Evolutionary conservation across 2,329 filamentous ascomycete species (phyloP).

Genomic region (Fusarium bulbicola): DNA sequence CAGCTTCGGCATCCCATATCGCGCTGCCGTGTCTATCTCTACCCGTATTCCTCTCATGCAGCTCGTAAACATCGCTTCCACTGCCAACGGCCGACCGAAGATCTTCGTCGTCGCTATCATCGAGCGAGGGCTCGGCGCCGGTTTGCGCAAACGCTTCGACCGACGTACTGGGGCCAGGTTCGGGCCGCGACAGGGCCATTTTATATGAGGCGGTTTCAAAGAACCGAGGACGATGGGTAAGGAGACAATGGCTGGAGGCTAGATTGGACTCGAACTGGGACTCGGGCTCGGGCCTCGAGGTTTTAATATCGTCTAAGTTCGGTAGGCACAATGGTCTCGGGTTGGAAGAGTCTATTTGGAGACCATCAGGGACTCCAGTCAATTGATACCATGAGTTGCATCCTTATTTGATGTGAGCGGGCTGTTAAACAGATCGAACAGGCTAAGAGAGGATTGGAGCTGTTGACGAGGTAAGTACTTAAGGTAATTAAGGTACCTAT

Average conservation of each 20-base stretch:
- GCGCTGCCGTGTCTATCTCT: slow-evolving; percentile 18
- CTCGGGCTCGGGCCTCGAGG: background rate
- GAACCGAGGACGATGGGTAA: background rate
- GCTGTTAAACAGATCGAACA: background rate
- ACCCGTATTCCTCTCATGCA: slow-evolving; percentile 35
- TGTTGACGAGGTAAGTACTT: background rate
- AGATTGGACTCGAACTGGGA: background rate
- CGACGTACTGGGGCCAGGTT: slow-evolving; percentile 16
- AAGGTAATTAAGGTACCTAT: background rate
- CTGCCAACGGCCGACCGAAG: slow-evolving; percentile 45
- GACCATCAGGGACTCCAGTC: slow-evolving; percentile 19
- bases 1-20: slow-evolving; percentile 35
- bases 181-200: slow-evolving; percentile 39
- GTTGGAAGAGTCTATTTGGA: background rate
- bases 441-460: background rate
- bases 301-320: background rate
- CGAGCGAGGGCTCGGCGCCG: slow-evolving; percentile 49
- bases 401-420: slow-evolving; percentile 9
- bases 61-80: slow-evolving; percentile 47
- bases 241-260: background rate
- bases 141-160: slow-evolving; percentile 53
- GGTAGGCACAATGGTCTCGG: background rate
- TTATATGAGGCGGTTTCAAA: slow-evolving; percentile 15
- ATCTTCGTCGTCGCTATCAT: slow-evolving; percentile 49
- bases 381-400: slow-evolving; percentile 17